Conservation (phyloP, 2,329 filamentous ascomycete species). For the Epichloe amarillans region DNA sequence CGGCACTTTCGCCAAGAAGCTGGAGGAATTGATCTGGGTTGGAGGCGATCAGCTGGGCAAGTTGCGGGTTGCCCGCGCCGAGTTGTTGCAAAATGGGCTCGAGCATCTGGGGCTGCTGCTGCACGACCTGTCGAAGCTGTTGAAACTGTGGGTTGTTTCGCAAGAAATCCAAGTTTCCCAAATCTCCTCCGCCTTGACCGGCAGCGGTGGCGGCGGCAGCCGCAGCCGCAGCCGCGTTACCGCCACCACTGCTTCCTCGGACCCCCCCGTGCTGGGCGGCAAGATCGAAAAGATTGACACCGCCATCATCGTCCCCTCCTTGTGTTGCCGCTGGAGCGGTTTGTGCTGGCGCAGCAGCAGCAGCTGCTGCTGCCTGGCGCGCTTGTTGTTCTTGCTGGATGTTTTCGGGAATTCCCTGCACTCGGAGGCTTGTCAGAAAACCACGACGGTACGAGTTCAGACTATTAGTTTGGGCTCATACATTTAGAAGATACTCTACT, state of each 20-base stretch:
- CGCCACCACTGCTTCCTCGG: conserved; percentile 28
- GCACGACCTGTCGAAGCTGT: conserved; percentile 90
- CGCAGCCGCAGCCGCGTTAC: conserved; percentile 27
- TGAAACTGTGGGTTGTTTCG: conserved; percentile 96
- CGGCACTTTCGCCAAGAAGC: conserved; percentile 75
- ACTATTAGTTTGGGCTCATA: conserved; percentile 30
- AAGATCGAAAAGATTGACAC: conserved; percentile 83
- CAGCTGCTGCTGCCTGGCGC: conserved; percentile 27
- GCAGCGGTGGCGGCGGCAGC: conserved; percentile 38
- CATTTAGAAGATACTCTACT: conserved; percentile 86
- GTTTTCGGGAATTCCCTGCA: conserved; percentile 79
- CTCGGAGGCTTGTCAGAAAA: neutral
- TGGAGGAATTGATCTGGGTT: conserved; percentile 90
- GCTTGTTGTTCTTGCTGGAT: conserved; percentile 57
- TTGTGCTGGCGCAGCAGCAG: conserved; percentile 25
- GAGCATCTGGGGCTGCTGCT: conserved; percentile 96
- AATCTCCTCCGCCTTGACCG: conserved; percentile 36
- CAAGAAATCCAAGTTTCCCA: conserved; percentile 82
- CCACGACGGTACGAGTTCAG: neutral
- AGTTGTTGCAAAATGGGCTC: conserved; percentile 97
- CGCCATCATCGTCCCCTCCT: conserved; percentile 46
- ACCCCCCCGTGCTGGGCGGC: conserved; percentile 59
- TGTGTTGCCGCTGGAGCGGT: conserved; percentile 17
- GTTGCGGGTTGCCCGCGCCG: conserved; percentile 83
- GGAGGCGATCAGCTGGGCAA: conserved; percentile 81